Evolutionary conservation across 2,329 filamentous ascomycete genomes (phyloP), one percentile per base, ranked within the genome.

Genomic region (Boeremia exigua): DNA sequence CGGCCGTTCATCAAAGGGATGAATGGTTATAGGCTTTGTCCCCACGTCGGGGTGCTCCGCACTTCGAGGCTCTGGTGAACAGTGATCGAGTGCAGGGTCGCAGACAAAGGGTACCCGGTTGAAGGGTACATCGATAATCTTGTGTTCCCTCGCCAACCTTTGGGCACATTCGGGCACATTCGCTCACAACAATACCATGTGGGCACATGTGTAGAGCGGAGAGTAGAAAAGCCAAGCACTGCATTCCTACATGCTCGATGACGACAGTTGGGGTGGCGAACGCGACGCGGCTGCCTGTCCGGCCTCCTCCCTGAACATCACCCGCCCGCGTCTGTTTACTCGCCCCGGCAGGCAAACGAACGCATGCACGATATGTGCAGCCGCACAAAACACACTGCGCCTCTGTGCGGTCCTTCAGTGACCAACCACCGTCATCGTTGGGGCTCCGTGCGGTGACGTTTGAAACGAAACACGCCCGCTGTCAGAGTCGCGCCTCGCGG

Each of bases 401-500:
- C 34, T 15, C 29, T 45, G 34, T 46, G 40, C 27, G n/a, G 34
- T 7, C 29, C 6, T 17, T 11, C 7, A 2, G 15, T 28, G 36
- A 12, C 52, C 46, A 55, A 55, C 19, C 33, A 29, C 10, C 11
- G 23, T 32, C 15, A 38, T 28, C 12, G n/a, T 32, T 29, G 12
- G 17, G 34, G 39, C 40, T 47, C 36, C 29, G 29, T 34, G 40
- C 15, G 43, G 15, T 49, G 52, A 55, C 19, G 40, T 34, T 34
- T 55, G 46, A 55, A 55, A 55, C 52, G 40, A 55, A 55, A 49
- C 52, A 23, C n/a, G 45, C 14, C 34, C 40, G 46, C 52, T 49
- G 52, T 27, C 48, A 51, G 45, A 40, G 37, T 34, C 43, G 50
- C 29, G 42, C 43, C 39, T 39, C 39, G 39, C 38, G 45, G 39